A percentile compares a stretch with the other conserved stretches of the same genome.
These are phyloP conservation scores for Colletotrichum magnum DNA, from an alignment of 2,329 filamentous ascomycete genomes.

Conservation along the genomic window DNA sequence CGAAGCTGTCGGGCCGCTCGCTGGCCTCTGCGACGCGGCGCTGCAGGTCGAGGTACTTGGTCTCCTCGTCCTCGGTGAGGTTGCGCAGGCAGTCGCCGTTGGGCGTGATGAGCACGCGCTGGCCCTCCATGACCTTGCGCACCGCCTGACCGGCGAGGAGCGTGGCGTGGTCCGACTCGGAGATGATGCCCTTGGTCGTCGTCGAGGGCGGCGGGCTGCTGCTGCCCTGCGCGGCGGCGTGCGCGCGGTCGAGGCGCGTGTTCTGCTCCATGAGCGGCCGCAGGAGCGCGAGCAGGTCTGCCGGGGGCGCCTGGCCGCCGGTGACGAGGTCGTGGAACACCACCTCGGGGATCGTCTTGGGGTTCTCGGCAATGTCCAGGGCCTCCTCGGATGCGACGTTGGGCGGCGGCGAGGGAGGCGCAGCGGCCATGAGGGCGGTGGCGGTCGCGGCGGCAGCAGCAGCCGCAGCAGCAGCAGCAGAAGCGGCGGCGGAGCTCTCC, in stretches of 20 bases:
- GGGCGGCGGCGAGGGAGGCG: slow-evolving; percentile 13
- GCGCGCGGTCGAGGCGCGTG: slow-evolving; percentile 22
- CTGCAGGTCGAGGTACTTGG: slow-evolving; percentile 79
- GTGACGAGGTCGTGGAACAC: slow-evolving; percentile 36
- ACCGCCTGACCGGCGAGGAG: slow-evolving; percentile 71
- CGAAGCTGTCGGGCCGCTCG: slow-evolving; percentile 68
- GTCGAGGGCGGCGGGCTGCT: slow-evolving; percentile 43
- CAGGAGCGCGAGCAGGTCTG: slow-evolving; percentile 54
- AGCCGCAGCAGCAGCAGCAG: slow-evolving; percentile 4
- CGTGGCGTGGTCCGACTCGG: slow-evolving; percentile 67
- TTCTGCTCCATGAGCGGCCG: slow-evolving; percentile 50
- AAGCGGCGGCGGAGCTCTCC: slow-evolving; percentile 6
- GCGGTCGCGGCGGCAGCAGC: not conserved
- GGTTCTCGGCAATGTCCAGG: slow-evolving; percentile 36
- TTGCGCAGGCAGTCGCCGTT: slow-evolving; percentile 84
- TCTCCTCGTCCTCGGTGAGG: slow-evolving; percentile 77
- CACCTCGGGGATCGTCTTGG: slow-evolving; percentile 36
- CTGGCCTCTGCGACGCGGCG: slow-evolving; percentile 65
- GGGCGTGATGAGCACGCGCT: slow-evolving; percentile 80
- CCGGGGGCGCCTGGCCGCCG: slow-evolving; percentile 18
- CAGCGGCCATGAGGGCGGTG: no score
- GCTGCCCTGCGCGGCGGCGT: slow-evolving; percentile 13
- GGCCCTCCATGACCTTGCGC: slow-evolving; percentile 74
- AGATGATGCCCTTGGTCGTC: slow-evolving; percentile 61
- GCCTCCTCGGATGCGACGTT: slow-evolving; percentile 24